These are phyloP conservation scores for Raffaelea ambrosiae DNA, from an alignment of 2,329 filamentous ascomycete species.

Conservation along the genomic window DNA sequence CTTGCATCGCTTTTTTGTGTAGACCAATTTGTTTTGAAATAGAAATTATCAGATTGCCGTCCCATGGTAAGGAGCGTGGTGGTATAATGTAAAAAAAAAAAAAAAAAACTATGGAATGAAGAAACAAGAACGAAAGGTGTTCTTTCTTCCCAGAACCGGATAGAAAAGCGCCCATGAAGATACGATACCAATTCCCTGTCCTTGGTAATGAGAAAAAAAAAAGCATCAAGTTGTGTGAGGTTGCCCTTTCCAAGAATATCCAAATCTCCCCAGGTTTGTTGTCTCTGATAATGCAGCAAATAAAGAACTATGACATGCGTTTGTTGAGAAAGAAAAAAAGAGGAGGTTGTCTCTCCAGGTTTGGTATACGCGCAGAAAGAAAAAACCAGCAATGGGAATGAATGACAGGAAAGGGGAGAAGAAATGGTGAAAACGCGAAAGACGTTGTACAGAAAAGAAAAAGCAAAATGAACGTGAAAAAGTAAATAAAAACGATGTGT, in stretches of 20 bases:
- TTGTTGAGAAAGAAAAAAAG: conserved; percentile 5
- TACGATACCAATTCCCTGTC: background rate
- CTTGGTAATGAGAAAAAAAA: background rate
- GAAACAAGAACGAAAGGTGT: background rate
- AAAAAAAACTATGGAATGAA: background rate
- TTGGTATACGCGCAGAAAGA: too few relatives aligned
- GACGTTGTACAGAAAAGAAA: conserved; percentile 1
- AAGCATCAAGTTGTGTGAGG: background rate
- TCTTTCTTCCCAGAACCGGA: background rate
- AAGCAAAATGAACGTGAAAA: conserved; percentile 4
- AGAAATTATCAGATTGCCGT: conserved; percentile 9
- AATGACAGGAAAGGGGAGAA: too few relatives aligned
- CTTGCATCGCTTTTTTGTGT: too few relatives aligned
- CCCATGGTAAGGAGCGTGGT: conserved; percentile 12
- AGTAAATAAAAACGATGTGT: too few relatives aligned
- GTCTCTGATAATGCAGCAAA: too few relatives aligned
- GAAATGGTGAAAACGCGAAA: conserved; percentile 12
- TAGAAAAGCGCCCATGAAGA: background rate
- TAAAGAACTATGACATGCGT: too few relatives aligned
- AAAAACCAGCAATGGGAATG: too few relatives aligned
- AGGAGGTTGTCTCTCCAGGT: conserved; percentile 10
- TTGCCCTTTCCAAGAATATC: background rate
- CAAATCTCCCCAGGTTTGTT: too few relatives aligned
- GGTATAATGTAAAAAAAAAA: conserved; percentile 7
- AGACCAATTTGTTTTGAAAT: background rate